Conservation (phyloP, 805 yeast species). For the Kazachstania martiniae region DNA sequence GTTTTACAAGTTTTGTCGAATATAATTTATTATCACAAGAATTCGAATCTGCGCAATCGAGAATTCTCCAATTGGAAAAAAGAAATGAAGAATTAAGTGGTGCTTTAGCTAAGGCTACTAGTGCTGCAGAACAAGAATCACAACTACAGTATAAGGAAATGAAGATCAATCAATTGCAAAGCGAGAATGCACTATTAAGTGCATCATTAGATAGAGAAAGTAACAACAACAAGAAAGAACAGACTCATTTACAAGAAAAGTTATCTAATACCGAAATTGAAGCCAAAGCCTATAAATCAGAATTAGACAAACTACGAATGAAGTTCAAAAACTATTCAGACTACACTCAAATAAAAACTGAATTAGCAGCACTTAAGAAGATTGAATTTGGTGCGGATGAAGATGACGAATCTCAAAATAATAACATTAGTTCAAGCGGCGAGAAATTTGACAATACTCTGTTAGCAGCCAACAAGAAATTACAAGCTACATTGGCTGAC, state of each 20-base stretch:
- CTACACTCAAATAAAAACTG: constrained; percentile 73
- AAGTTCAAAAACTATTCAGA: constrained; percentile 46
- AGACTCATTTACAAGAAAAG: constrained; percentile 23
- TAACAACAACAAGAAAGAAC: constrained; percentile 7
- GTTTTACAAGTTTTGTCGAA: constrained; percentile 24
- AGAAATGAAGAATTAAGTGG: constrained; percentile 67
- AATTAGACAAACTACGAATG: constrained; percentile 38
- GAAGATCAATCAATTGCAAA: constrained; percentile 45
- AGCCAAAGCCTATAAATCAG: constrained; percentile 36
- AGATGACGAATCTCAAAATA: constrained; percentile 23
- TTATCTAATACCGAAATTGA: constrained; percentile 36
- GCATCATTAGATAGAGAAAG: constrained; percentile 24
- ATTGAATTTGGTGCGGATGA: constrained; percentile 57
- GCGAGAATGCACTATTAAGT: constrained; percentile 47
- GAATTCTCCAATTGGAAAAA: constrained; percentile 61
- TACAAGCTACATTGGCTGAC: constrained; percentile 59
- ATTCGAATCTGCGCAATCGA: constrained; percentile 55
- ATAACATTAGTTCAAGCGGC: constrained; percentile 13
- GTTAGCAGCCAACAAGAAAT: constrained; percentile 57
- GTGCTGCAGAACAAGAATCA: constrained; percentile 33
- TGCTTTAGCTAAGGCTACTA: constrained; percentile 46
- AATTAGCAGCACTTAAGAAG: constrained; percentile 57
- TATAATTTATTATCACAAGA: constrained; percentile 65
- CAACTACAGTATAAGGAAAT: constrained; percentile 31
- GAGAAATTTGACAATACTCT: constrained; percentile 46